These are phyloP conservation scores for Suillus bovinus DNA, from an alignment of 768 basidiomycete species.

Conservation along the genomic window DNA sequence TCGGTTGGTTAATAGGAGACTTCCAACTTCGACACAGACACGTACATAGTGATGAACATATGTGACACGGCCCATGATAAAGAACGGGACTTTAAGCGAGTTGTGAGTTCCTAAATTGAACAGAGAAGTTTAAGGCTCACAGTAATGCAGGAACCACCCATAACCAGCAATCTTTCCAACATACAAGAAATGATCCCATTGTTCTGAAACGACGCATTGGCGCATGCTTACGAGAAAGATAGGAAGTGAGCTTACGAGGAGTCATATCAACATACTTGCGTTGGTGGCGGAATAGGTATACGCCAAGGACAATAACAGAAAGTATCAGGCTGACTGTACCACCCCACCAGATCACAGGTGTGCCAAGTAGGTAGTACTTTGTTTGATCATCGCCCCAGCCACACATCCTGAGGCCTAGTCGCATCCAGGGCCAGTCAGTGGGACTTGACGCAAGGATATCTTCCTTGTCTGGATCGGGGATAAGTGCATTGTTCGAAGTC, in stretches of 20 bases:
- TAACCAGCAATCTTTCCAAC: slow-evolving; percentile 88
- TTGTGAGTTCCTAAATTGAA: background rate
- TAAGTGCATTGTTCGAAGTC: slow-evolving; percentile 97
- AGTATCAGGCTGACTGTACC: slow-evolving; percentile 64
- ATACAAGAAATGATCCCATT: slow-evolving; percentile 95
- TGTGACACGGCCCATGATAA: slow-evolving; percentile 97
- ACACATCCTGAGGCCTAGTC: slow-evolving; percentile 93
- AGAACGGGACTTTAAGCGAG: slow-evolving; percentile 74
- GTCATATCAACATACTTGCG: slow-evolving; percentile 92
- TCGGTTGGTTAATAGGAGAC: background rate
- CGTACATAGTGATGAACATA: slow-evolving; percentile 95
- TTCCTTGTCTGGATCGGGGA: slow-evolving; percentile 98
- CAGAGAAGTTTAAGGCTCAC: slow-evolving; percentile 44
- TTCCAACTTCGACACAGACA: slow-evolving; percentile 15
- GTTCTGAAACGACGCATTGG: slow-evolving; percentile 44
- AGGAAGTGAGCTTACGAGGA: slow-evolving; percentile 53
- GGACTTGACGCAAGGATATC: slow-evolving; percentile 95
- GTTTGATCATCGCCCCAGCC: slow-evolving; percentile 87
- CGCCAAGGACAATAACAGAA: slow-evolving; percentile 49
- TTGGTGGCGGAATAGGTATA: slow-evolving; percentile 82
- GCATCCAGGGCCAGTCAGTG: slow-evolving; percentile 91
- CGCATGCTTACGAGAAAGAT: background rate
- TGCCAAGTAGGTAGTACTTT: slow-evolving; percentile 94
- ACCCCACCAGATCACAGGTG: slow-evolving; percentile 93
- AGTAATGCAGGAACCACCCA: slow-evolving; percentile 90